Conservation (phyloP, 2,329 filamentous ascomycete genomes). For the Fonsecaea erecta region DNA sequence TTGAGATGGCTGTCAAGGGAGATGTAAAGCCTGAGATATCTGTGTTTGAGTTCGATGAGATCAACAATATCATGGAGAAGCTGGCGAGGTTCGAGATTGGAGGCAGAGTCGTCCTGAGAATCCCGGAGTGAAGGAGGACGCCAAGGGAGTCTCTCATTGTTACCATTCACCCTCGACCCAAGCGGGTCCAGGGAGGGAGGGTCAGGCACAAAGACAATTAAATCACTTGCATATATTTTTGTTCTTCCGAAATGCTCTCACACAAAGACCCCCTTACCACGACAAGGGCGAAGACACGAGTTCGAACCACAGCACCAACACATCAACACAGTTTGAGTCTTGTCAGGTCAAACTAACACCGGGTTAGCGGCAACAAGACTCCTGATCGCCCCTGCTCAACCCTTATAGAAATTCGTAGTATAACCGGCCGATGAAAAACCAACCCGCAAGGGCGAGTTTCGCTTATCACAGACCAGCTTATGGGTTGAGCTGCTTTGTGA, state of each 20-base stretch:
- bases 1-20: conserved; percentile 50
- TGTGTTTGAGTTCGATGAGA: conserved; percentile 51
- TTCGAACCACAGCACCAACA: background rate
- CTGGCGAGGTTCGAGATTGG: conserved; percentile 49
- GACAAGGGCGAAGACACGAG: background rate
- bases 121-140: conserved; percentile 27
- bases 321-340: background rate
- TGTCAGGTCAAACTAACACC: background rate
- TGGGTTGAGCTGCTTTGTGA: background rate
- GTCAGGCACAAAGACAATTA: background rate
- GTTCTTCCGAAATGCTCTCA: background rate
- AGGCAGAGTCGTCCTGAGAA: conserved; percentile 51
- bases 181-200: background rate
- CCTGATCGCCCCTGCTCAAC: background rate
- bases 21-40: conserved; percentile 48
- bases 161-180: background rate
- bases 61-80: conserved; percentile 46
- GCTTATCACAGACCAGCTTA: background rate
- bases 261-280: background rate
- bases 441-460: conserved; percentile 1
- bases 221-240: background rate
- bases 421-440: background rate
- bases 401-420: background rate
- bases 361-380: background rate
- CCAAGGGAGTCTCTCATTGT: background rate